Conservation (phyloP, 192 early-diverging fungal genomes). For the Haplosporangium gracile region DNA sequence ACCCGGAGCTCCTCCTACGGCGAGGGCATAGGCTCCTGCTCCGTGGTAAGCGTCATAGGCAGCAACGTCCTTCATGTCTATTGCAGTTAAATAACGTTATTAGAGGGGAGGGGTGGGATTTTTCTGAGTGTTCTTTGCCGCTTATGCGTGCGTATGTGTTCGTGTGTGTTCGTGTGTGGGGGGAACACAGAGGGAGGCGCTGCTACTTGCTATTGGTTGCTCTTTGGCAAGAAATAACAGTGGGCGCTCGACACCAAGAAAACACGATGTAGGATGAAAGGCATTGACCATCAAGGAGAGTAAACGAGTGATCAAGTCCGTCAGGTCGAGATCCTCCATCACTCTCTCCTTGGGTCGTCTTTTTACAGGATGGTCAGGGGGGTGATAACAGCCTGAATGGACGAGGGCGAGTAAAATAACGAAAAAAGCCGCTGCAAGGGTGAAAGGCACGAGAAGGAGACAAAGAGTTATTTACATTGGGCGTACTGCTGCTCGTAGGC, state of each 20-base stretch:
- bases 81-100: background rate
- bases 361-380: background rate
- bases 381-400: background rate
- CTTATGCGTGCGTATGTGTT: background rate
- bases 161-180: background rate
- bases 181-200: background rate
- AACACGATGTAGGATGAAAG: background rate
- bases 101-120: background rate
- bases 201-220: background rate
- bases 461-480: constrained; percentile 31
- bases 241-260: background rate
- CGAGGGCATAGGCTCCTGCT: constrained; percentile 38
- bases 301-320: background rate
- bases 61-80: constrained; percentile 14
- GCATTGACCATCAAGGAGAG: background rate
- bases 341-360: background rate
- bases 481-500: constrained; percentile 53
- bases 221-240: background rate
- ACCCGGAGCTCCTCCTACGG: constrained; percentile 11
- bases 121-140: background rate
- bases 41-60: constrained; percentile 56
- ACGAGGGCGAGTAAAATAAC: background rate
- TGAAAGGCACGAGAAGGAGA: background rate
- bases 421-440: background rate
- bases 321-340: background rate